Evolutionary conservation across 306 rosid genomes (phyloP), one percentile per base, ranked within the genome.

Genomic region (Spatholobus suberectus): DNA sequence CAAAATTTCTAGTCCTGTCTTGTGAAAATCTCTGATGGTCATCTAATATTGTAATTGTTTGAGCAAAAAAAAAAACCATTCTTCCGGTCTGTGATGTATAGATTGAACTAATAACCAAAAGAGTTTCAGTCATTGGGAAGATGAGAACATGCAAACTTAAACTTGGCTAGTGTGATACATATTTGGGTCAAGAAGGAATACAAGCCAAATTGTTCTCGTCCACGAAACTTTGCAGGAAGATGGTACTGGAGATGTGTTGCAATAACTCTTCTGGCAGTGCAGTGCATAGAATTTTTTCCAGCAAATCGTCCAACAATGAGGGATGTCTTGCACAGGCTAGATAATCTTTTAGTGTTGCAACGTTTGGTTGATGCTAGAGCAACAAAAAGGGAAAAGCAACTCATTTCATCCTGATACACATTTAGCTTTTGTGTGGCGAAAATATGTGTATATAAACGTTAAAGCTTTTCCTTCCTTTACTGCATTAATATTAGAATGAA

Each of bases 101-200:
- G n/a, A n/a, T n/a, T 4, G 90, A 89, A 72, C 82, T 92, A 20
- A 27, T 87, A 58, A 70, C 97, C 44, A 87, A 85, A 72, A 90
- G 86, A 77, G 49, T n/a, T 55, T 69, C 74, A 29, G 73, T 73
- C n/a, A 40, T 12, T 26, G 73, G 20, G n/a, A 82, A 73, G 6
- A 77, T n/a, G 26, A 71, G 51, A 81, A 76, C 37, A 83, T 47
- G 20, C 54, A 65, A 38, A 24, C 54, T 21, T 24, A 62, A 35
- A 65, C 17, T 24, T 77, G 71, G 86, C 90, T 10, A 32, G 3
- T 52, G 51, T 86, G n/a, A 26, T 90, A 6, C 87, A 89, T 8
- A 75, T 75, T 86, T 90, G 97, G 94, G 94, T 93, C 43, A 92
- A 90, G 70, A 89, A 69, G 6, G 90, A 86, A 71, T 90, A 86